phyloP scores from a whole-genome alignment of 2,329 filamentous ascomycete genomes.

The Trichoderma brevicompactum region DNA sequence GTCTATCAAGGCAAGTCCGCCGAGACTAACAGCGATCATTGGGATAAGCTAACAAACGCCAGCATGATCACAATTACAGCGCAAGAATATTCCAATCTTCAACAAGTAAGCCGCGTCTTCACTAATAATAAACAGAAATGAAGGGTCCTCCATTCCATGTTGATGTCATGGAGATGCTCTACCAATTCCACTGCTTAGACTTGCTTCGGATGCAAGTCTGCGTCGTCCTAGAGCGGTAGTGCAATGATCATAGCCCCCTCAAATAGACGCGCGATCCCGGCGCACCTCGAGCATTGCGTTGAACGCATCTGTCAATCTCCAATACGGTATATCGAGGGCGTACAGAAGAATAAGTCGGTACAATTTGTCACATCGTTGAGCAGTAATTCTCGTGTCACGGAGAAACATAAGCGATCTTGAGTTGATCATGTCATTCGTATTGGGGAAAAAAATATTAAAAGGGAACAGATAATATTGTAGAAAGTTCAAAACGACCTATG shows the following conservation, averaged over 20 bases:
- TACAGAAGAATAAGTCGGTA: background rate
- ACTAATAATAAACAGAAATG: background rate
- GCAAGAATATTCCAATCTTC: background rate
- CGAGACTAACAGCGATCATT: background rate
- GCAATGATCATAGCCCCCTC: background rate
- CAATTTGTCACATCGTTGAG: background rate
- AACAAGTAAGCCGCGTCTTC: background rate
- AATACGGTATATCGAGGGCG: background rate
- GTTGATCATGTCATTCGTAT: background rate
- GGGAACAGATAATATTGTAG: background rate
- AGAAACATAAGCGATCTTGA: too few species aligned
- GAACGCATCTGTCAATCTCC: background rate
- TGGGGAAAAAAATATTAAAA: background rate
- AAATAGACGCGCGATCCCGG: background rate
- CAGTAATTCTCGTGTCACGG: background rate
- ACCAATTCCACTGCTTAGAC: background rate
- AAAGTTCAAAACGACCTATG: slow-evolving; percentile 18
- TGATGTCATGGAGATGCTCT: background rate
- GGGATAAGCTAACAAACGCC: background rate
- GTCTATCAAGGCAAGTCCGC: background rate
- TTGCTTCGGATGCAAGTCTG: background rate
- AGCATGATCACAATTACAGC: background rate
- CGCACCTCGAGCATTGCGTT: background rate
- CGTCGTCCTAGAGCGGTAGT: background rate
- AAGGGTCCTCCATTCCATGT: background rate